These are phyloP conservation scores for Neostapfia colusana DNA, from an alignment of 176 grass and related monocot species.

Conservation along the genomic window DNA sequence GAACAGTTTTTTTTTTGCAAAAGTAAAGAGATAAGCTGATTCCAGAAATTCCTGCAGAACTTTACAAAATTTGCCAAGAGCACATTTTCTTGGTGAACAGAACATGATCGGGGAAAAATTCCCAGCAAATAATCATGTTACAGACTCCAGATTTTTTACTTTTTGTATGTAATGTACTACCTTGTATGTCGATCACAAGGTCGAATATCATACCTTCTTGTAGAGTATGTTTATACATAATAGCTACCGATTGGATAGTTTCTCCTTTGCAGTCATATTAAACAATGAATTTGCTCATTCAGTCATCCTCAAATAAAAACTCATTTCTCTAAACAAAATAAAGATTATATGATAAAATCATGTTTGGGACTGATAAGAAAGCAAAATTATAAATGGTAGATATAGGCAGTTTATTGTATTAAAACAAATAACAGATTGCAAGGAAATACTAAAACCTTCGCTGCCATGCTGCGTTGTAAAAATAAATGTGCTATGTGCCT, in stretches of 20 bases:
- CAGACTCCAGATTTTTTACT: constrained; percentile 15
- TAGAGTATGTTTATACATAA: constrained; percentile 43
- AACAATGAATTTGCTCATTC: constrained; percentile 1
- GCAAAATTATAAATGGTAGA: not conserved
- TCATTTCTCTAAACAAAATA: not conserved
- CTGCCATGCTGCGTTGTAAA: not conserved
- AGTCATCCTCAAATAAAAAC: not conserved
- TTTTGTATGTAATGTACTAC: constrained; percentile 25
- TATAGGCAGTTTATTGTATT: not conserved
- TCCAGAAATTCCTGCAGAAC: not conserved
- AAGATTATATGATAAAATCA: not conserved
- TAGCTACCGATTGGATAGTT: constrained; percentile 2
- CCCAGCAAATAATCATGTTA: constrained; percentile 31
- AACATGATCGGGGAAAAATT: constrained; percentile 27
- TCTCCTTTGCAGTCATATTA: constrained; percentile 30
- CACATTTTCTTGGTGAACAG: constrained; percentile 43
- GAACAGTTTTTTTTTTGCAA: not conserved
- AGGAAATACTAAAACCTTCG: not conserved
- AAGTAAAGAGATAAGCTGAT: constrained; percentile 28
- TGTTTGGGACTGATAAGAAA: constrained; percentile 6
- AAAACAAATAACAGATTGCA: not conserved
- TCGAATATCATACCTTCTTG: constrained; percentile 39
- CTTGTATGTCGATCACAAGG: constrained; percentile 29
- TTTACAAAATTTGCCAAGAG: constrained; percentile 40
- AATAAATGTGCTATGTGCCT: not conserved